Evolutionary conservation across 805 yeast genomes (phyloP), one percentile per base, ranked within the genome.

Genomic region (Metschnikowia peoriensis): DNA sequence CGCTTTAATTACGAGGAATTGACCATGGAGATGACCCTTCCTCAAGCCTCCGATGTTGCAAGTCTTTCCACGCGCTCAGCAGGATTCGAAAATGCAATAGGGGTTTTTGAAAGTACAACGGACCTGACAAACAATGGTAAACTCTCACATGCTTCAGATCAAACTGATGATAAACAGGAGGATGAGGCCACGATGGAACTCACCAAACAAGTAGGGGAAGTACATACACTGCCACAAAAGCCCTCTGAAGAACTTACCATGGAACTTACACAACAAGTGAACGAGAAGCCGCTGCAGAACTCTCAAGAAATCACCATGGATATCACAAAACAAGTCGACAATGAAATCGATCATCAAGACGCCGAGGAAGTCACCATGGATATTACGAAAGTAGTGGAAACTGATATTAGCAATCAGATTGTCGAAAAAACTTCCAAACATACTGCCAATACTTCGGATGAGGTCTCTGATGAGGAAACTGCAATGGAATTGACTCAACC

Each of bases 201-300:
- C 42, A 66, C 68, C 2, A 59, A 59, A 38, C 63, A 66, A 9
- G 29, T 60, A 11, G 44, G 27, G 15, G 38, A 17, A 15, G 14
- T 7, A 9, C 22, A 10, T 32, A 27, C 4, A 8, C 28, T 34
- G 1, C 6, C 39, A 17, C 22, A 10, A 12, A 22, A 47, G 9
- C 7, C 7, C 7, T 14, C 11, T 12, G 53, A 56, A 15, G 62
- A 59, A 32, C 44, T 41, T 10, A 53, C 61, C 6, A 67, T 65
- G 70, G 70, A 67, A 15, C 53, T 66, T 38, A 66, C 68, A 4
- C 59, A 58, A 38, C 63, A 65, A 9, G 27, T 60, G 27, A 38
- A 7, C 17, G 17, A n/a, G 7, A 38, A 38, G 17, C 15, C 40
- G 10, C 40, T 38, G 17, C 40, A 38, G 40, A 38, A 38, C 40